These are phyloP conservation scores for Neurospora sp. DNA, from an alignment of 495 filamentous ascomycete genomes.

Conservation along the genomic window DNA sequence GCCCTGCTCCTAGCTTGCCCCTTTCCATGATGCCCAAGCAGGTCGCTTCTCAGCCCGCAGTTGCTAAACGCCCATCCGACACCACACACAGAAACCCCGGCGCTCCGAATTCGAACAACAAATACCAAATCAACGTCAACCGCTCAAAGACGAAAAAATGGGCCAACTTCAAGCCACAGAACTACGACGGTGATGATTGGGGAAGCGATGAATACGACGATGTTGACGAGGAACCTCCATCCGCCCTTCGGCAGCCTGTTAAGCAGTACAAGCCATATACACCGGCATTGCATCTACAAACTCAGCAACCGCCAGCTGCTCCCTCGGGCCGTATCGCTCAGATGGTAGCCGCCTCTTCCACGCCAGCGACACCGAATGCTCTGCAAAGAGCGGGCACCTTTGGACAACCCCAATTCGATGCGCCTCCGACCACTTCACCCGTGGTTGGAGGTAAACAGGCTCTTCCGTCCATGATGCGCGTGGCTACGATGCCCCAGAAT, in stretches of 20 bases:
- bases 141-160: constrained; percentile 89
- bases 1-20: constrained; percentile 1
- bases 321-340: not conserved
- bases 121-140: constrained; percentile 67
- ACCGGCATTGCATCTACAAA: constrained; percentile 13
- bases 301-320: constrained; percentile 4
- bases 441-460: not conserved
- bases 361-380: not conserved
- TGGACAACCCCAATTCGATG: not conserved
- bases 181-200: constrained; percentile 93
- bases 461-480: constrained; percentile 1
- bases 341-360: not conserved
- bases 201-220: constrained; percentile 75
- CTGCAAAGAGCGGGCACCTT: not conserved
- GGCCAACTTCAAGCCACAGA: constrained; percentile 79
- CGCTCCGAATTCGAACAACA: constrained; percentile 14
- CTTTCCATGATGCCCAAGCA: not conserved
- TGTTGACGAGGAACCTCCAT: constrained; percentile 32
- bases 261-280: constrained; percentile 14
- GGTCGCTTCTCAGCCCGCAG: not conserved
- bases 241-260: constrained; percentile 23
- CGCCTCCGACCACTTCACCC: not conserved
- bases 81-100: constrained; percentile 20
- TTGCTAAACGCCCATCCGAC: not conserved
- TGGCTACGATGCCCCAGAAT: constrained; percentile 12